A percentile compares a stretch with the other conserved stretches of the same genome.
Conservation (phyloP, 2,329 filamentous ascomycete species). For the Clathrospora elynae region DNA sequence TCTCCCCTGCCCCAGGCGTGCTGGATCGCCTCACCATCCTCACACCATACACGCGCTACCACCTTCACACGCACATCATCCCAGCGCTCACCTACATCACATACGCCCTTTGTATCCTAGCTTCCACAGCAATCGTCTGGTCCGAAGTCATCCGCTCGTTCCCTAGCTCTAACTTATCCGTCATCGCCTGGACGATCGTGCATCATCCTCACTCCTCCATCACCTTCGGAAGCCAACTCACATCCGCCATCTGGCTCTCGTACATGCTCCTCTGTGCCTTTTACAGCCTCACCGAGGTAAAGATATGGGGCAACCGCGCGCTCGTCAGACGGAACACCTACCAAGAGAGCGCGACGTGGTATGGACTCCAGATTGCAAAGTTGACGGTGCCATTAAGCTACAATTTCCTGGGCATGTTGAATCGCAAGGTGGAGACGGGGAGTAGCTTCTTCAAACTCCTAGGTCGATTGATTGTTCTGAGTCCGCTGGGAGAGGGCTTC, state of each 20-base stretch:
- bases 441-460: slow-evolving; percentile 90
- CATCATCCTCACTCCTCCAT: slow-evolving; percentile 78
- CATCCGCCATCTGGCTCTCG: slow-evolving; percentile 84
- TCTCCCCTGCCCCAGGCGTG: slow-evolving; percentile 52
- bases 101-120: slow-evolving; percentile 71
- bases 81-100: slow-evolving; percentile 69
- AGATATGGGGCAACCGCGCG: slow-evolving; percentile 95
- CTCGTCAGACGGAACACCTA: slow-evolving; percentile 90
- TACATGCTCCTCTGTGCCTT: slow-evolving; percentile 96
- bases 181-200: slow-evolving; percentile 70
- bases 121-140: slow-evolving; percentile 86
- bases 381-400: slow-evolving; percentile 91
- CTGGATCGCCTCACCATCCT: slow-evolving; percentile 59
- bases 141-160: slow-evolving; percentile 81
- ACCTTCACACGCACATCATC: slow-evolving; percentile 74
- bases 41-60: slow-evolving; percentile 80
- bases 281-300: slow-evolving; percentile 85
- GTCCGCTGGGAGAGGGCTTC: slow-evolving; percentile 80
- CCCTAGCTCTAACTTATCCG: slow-evolving; percentile 77
- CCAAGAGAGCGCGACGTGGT: slow-evolving; percentile 93
- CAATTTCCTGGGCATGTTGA: slow-evolving; percentile 94
- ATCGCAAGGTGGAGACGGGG: slow-evolving; percentile 69
- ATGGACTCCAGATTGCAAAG: slow-evolving; percentile 87
- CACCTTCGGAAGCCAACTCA: slow-evolving; percentile 82
- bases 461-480: slow-evolving; percentile 81